Base-by-base conservation (phyloP, 495 filamentous ascomycete species). In the Neurospora sp. region DNA sequence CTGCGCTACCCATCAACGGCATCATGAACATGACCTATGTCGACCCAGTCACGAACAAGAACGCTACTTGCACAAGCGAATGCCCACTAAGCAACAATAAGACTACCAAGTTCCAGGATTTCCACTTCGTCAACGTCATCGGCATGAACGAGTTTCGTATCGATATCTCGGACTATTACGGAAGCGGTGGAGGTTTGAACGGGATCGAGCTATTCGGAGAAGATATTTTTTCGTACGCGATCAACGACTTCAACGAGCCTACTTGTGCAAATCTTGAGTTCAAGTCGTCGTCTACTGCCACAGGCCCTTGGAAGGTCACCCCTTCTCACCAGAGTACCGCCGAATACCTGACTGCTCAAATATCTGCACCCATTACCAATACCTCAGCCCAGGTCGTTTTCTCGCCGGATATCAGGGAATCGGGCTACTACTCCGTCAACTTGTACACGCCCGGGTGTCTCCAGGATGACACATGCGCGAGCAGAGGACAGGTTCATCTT, bases 11-110 rank as follows among this genome's bases (percentile, higher is more conserved):
- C 6, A 89, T 94, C 76, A 90, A 91, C 76, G 96, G 96, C 40
- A 97, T 98, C 78, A 93, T 98, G 92, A 98, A 98, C 80, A 86
- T 99, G 75, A 97, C 94, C 44, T 98, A 94, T 74, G 91, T 87
- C 65, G 93, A 97, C 78, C 89, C 91, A 0, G 85, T 82, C 1
- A 90, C 91, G 0, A 87, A 88, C 2, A 81, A 88, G 40, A 88
- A 90, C 53, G 82, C 82, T 39, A 87, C 83, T 68, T 99, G 96
- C 81, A 92, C 94, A 42, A 88, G 87, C 69, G 83, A 86, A 73
- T 99, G 96, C 74, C 91, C 93, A 8, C 87, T 99, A 71, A 92
- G 93, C 69, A 83, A 87, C 74, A 86, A 90, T 78, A 77, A 87
- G 35, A 83, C 78, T 8, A 82, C 91, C 68, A 82, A 86, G 65